Evolutionary conservation across 2,329 filamentous ascomycete species (phyloP).

Genomic region (Coniochaeta sp.): DNA sequence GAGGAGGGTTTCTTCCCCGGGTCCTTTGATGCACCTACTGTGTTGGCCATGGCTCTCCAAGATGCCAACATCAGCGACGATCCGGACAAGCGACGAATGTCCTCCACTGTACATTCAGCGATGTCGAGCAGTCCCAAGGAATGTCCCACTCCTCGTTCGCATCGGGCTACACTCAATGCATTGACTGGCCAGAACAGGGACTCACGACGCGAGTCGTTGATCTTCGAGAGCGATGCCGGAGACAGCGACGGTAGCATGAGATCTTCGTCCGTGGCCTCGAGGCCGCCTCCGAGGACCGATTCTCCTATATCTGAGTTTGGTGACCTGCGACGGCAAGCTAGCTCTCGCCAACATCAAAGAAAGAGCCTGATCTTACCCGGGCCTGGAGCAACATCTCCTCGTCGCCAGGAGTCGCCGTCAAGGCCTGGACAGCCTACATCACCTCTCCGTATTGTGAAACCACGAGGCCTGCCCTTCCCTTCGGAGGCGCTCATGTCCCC

Average conservation of each 20-base stretch:
- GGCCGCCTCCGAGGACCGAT: constrained; percentile 64
- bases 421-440: constrained; percentile 70
- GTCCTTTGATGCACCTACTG: constrained; percentile 52
- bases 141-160: constrained; percentile 83
- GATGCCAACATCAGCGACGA: constrained; percentile 33
- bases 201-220: constrained; percentile 68
- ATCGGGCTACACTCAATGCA: constrained; percentile 52
- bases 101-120: constrained; percentile 66
- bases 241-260: constrained; percentile 85
- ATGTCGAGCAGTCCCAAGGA: constrained; percentile 86
- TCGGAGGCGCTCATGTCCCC: constrained; percentile 71
- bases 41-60: constrained; percentile 46
- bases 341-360: constrained; percentile 75
- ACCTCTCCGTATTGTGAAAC: constrained; percentile 78
- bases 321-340: constrained; percentile 66
- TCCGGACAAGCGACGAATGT: constrained; percentile 32
- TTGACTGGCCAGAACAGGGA: constrained; percentile 48
- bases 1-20: constrained; percentile 50
- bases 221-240: constrained; percentile 75
- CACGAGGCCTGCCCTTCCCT: constrained; percentile 53
- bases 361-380: constrained; percentile 73
- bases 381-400: constrained; percentile 63
- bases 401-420: constrained; percentile 83
- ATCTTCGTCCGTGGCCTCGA: constrained; percentile 68
- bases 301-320: constrained; percentile 87